These are phyloP conservation scores for Mortierella alpina DNA, from an alignment of 192 early-diverging fungal species.

Conservation along the genomic window DNA sequence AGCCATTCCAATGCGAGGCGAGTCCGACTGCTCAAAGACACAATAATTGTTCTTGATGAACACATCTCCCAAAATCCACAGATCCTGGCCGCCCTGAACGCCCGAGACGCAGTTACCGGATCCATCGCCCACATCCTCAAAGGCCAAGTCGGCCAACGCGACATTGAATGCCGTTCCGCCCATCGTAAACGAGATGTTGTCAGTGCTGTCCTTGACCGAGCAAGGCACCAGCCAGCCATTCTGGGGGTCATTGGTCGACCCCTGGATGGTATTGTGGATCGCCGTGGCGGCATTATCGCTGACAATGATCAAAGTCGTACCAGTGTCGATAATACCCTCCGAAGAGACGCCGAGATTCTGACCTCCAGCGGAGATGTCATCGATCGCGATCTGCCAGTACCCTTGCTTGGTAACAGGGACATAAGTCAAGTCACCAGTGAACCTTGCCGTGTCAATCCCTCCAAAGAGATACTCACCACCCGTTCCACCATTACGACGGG, in stretches of 20 bases:
- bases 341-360: slow-evolving; percentile 38
- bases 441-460: slow-evolving; percentile 59
- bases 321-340: slow-evolving; percentile 70
- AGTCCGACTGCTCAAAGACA: slow-evolving; percentile 67
- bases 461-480: slow-evolving; percentile 60
- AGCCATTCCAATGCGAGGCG: slow-evolving; percentile 67
- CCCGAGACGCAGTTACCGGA: slow-evolving; percentile 41
- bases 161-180: slow-evolving; percentile 51
- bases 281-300: slow-evolving; percentile 59
- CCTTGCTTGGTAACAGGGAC: slow-evolving; percentile 63
- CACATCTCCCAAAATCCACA: slow-evolving; percentile 70
- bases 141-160: slow-evolving; percentile 48
- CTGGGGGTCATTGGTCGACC: slow-evolving; percentile 20
- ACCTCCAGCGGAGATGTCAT: slow-evolving; percentile 40
- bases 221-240: slow-evolving; percentile 41
- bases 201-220: slow-evolving; percentile 18
- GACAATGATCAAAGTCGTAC: slow-evolving; percentile 72
- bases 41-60: slow-evolving; percentile 76
- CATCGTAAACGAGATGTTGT: slow-evolving; percentile 51
- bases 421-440: slow-evolving; percentile 60
- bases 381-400: slow-evolving; percentile 70
- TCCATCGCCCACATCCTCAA: slow-evolving; percentile 32
- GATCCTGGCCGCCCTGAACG: slow-evolving; percentile 44
- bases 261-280: slow-evolving; percentile 53
- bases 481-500: slow-evolving; percentile 7